Conservation (phyloP, 2,329 filamentous ascomycete genomes). For the Pyrenophora tritici-repentis region DNA sequence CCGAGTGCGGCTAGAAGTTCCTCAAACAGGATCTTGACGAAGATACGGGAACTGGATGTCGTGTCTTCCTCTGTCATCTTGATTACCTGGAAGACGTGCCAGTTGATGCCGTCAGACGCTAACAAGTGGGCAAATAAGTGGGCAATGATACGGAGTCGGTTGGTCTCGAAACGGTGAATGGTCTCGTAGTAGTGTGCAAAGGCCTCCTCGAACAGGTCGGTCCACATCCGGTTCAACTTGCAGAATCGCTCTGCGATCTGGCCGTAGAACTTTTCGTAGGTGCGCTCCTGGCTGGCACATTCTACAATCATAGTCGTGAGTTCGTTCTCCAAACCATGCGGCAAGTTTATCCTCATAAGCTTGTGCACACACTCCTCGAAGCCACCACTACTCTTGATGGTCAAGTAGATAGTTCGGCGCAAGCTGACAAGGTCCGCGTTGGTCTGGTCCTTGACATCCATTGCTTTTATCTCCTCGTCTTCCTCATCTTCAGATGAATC, state of each 20-base stretch:
- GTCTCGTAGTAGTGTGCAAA: constrained; percentile 96
- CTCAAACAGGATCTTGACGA: constrained; percentile 97
- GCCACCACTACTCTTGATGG: constrained; percentile 94
- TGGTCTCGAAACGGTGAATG: constrained; percentile 96
- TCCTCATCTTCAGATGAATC: constrained; percentile 74
- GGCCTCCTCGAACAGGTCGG: constrained; percentile 84
- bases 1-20: constrained; percentile 87
- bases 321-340: constrained; percentile 83
- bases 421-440: constrained; percentile 95
- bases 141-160: constrained; percentile 90
- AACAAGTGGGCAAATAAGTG: constrained; percentile 93
- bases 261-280: constrained; percentile 97
- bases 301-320: constrained; percentile 97
- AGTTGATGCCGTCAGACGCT: constrained; percentile 84
- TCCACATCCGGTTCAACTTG: constrained; percentile 95
- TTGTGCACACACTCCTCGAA: constrained; percentile 98
- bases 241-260: constrained; percentile 92
- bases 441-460: constrained; percentile 97
- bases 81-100: constrained; percentile 84
- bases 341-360: constrained; percentile 84
- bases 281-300: constrained; percentile 94
- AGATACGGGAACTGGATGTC: constrained; percentile 94
- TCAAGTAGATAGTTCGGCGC: constrained; percentile 92
- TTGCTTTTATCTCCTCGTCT: constrained; percentile 75
- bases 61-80: constrained; percentile 97